These are phyloP conservation scores for Aristolochia contorta DNA, from an alignment of 164 flowering plant species.

Conservation along the genomic window DNA sequence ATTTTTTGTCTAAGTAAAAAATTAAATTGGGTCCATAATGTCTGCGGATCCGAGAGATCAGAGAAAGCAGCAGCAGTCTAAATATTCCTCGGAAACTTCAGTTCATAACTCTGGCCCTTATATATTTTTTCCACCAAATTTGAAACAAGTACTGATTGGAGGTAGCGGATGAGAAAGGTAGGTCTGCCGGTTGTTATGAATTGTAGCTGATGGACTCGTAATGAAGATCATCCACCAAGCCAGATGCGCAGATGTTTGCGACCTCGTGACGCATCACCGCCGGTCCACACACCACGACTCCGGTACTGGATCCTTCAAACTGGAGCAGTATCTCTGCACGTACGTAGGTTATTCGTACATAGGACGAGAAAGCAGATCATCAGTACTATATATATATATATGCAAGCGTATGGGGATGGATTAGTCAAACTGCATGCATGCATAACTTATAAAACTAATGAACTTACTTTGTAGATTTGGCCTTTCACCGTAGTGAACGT, in stretches of 20 bases:
- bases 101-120: too few relatives aligned
- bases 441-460: background rate
- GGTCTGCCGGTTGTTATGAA: constrained; percentile 25
- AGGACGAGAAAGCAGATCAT: background rate
- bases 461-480: constrained; percentile 48
- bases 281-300: constrained; percentile 52
- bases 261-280: constrained; percentile 47
- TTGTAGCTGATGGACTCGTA: constrained; percentile 57
- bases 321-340: constrained; percentile 38
- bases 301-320: constrained; percentile 31
- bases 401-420: too few relatives aligned
- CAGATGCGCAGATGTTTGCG: constrained; percentile 40
- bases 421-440: too few relatives aligned
- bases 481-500: constrained; percentile 50
- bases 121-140: too few relatives aligned
- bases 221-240: constrained; percentile 33
- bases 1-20: too few relatives aligned
- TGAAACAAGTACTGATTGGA: too few relatives aligned
- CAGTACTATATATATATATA: too few relatives aligned
- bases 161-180: too few relatives aligned
- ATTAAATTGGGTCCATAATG: too few relatives aligned
- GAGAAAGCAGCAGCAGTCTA: too few relatives aligned
- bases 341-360: background rate
- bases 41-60: too few relatives aligned
- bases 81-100: too few relatives aligned